phyloP scores from a whole-genome alignment of 176 grass and related monocot species.

The Leersia perrieri region DNA sequence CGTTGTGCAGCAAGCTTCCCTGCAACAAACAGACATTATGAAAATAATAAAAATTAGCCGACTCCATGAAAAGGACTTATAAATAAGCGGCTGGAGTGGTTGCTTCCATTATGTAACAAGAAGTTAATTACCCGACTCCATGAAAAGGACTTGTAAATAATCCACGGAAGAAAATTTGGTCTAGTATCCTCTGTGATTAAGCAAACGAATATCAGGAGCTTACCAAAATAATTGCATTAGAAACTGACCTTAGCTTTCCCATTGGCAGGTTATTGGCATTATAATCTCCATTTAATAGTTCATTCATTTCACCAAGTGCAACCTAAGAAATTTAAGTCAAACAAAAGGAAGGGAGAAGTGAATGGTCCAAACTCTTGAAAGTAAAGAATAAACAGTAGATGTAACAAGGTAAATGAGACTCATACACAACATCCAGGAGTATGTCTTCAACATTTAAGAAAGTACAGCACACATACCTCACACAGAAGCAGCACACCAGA shows the following conservation, averaged over 20 bases:
- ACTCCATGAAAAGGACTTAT: too few relatives aligned
- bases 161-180: background rate
- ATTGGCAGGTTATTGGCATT: conserved; percentile 74
- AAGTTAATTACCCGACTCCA: background rate
- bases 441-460: too few relatives aligned
- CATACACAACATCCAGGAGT: too few relatives aligned
- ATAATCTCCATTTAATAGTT: conserved; percentile 62
- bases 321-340: conserved; percentile 49
- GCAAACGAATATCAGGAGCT: background rate
- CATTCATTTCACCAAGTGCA: conserved; percentile 86
- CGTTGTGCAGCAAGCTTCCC: conserved; percentile 87
- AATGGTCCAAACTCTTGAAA: background rate
- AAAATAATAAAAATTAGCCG: too few relatives aligned
- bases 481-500: conserved; percentile 87
- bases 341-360: background rate
- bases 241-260: conserved; percentile 77
- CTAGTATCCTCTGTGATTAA: background rate
- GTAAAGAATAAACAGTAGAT: background rate
- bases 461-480: conserved; percentile 47
- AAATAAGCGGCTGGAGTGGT: too few relatives aligned
- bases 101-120: background rate
- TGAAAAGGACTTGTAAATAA: background rate
- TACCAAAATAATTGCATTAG: conserved; percentile 12
- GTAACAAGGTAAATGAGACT: background rate
- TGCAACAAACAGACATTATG: conserved; percentile 57